These are phyloP conservation scores for Sporothrix schenckii DNA, from an alignment of 2,329 filamentous ascomycete species.

Conservation along the genomic window DNA sequence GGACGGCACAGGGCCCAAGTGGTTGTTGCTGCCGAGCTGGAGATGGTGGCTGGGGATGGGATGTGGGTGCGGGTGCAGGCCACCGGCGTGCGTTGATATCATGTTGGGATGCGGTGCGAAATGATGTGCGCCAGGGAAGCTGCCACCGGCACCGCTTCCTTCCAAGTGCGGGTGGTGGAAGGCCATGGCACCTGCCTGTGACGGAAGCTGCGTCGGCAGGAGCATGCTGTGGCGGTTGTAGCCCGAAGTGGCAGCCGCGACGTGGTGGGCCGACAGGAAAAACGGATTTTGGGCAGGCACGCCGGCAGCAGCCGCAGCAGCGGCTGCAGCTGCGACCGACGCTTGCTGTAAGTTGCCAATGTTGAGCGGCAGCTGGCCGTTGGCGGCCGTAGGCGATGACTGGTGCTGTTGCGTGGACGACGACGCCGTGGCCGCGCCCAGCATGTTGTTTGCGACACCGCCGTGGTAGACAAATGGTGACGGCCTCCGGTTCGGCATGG, in stretches of 20 bases:
- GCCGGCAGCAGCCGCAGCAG: constrained; percentile 49
- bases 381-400: constrained; percentile 54
- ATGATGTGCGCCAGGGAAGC: constrained; percentile 28
- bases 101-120: constrained; percentile 15
- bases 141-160: constrained; percentile 23
- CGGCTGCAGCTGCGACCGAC: constrained; percentile 52
- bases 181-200: constrained; percentile 44
- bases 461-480: constrained; percentile 64
- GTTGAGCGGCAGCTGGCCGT: constrained; percentile 56
- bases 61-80: constrained; percentile 31
- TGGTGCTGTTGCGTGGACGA: constrained; percentile 52
- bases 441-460: background rate
- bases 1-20: constrained; percentile 39
- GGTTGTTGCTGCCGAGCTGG: constrained; percentile 22
- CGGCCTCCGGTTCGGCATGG: constrained; percentile 57
- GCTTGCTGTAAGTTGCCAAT: constrained; percentile 59
- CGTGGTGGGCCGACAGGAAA: constrained; percentile 52
- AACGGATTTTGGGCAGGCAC: constrained; percentile 56
- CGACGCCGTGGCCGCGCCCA: constrained; percentile 39
- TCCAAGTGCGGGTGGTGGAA: constrained; percentile 34
- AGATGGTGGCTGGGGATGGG: constrained; percentile 31
- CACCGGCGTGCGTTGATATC: constrained; percentile 23
- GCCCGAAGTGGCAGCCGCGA: constrained; percentile 19
- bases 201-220: constrained; percentile 58
- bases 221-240: constrained; percentile 63